Evolutionary conservation across 2,329 filamentous ascomycete genomes (phyloP), one percentile per base, ranked within the genome.

Genomic region (Alternaria arborescens): DNA sequence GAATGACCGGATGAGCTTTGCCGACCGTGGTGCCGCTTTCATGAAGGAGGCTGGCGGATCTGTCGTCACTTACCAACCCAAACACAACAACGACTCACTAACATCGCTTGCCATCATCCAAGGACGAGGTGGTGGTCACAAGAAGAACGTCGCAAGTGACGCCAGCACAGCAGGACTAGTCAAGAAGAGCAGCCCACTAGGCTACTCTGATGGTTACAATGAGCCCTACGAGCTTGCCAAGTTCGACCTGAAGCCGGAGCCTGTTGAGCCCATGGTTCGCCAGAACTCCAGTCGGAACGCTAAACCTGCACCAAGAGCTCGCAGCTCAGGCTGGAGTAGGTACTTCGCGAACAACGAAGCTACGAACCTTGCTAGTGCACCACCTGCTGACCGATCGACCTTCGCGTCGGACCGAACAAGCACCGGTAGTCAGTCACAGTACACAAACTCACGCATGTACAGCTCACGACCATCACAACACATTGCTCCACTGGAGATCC

Each of bases 271-370:
- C 67, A 76, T 76, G 18, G 65, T 76, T 32, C 77, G 79, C 18
- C 79, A 79, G 64, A 72, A 78, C 67, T 71, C 76, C 64, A 66
- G 73, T 20, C 78, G 66, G 62, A 55, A 67, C 22, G 59, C 62
- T 18, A 69, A 73, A 34, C 44, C 63, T 12, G 65, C 62, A 44
- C 66, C 66, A 26, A 70, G 76, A 64, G 78, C 74, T 57, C 77
- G 79, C 20, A 91, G 89, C 72, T 92, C 90, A 11, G 90, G 90
- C 47, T 93, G 90, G 90, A 92, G 91, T 76, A 82, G 87, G 54
- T 93, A 92, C 78, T 93, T 91, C 86, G 91, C 89, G 14, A 89
- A 89, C 52, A 90, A 90, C 54, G 91, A 89, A 66, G 86, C 77
- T n/a, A 81, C 78, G 5, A 79, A 81, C 56, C 72, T 81, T 6